A percentile compares a stretch with the other conserved stretches of the same genome.
phyloP scores from a whole-genome alignment of 2,329 filamentous ascomycete species.

The Beauveria brongniartii region DNA sequence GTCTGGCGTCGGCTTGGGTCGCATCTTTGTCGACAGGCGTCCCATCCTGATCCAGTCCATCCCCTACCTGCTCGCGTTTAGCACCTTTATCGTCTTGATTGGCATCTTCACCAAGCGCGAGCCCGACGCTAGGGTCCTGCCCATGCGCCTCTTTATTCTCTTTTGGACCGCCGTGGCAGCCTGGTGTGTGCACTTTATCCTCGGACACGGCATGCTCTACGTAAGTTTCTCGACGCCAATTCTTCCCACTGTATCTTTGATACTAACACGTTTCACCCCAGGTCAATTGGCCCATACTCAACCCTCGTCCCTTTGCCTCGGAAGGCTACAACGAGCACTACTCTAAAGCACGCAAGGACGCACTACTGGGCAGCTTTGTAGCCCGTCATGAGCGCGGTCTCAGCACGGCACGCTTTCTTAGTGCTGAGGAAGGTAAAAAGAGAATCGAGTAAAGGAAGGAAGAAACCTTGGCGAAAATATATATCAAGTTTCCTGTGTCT shows the following conservation, averaged over 20 bases:
- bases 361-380: slow-evolving; percentile 64
- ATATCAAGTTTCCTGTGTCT: neutral
- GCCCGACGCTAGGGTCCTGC: slow-evolving; percentile 69
- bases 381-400: slow-evolving; percentile 70
- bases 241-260: neutral
- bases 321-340: slow-evolving; percentile 88
- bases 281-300: slow-evolving; percentile 98
- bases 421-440: slow-evolving; percentile 96
- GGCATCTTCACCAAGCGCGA: slow-evolving; percentile 63
- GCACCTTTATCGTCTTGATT: slow-evolving; percentile 73
- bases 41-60: slow-evolving; percentile 88
- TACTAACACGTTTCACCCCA: slow-evolving; percentile 29
- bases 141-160: slow-evolving; percentile 72
- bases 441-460: slow-evolving; percentile 64
- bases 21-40: slow-evolving; percentile 75
- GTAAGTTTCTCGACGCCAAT: slow-evolving; percentile 48
- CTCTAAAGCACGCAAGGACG: slow-evolving; percentile 71
- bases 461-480: slow-evolving; percentile 10
- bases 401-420: slow-evolving; percentile 73
- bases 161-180: slow-evolving; percentile 64
- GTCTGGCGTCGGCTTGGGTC: slow-evolving; percentile 59
- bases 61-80: slow-evolving; percentile 82
- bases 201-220: slow-evolving; percentile 82
- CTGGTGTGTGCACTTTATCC: slow-evolving; percentile 71
- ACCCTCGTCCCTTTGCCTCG: slow-evolving; percentile 74